Evolutionary conservation across 768 basidiomycete species (phyloP), one percentile per base, ranked within the genome.

Genomic region (Amanita subjunquillea): DNA sequence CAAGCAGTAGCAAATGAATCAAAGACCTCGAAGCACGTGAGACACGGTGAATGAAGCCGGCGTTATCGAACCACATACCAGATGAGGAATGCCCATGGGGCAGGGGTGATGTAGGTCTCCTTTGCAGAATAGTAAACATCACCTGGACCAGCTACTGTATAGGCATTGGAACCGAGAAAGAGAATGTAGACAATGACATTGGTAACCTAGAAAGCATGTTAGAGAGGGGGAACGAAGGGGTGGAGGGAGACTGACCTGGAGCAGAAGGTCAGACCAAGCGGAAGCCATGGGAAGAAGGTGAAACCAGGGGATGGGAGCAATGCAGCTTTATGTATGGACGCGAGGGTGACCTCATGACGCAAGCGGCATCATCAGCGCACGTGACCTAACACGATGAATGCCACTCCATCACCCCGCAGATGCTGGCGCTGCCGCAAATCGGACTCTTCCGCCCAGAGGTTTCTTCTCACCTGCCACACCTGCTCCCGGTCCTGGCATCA

Each of bases 61-160:
- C 15, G 27, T 32, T 13, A 20, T 20, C 25, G 30, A 12, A 32
- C 2, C 63, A 73, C 47, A 39, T 51, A 87, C 91, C 92, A 95
- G 63, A 93, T 86, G 71, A 86, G 78, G 73, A 92, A 95, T 1
- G 89, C 86, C 82, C 88, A 96, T 25, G 85, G 82, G 23, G 91
- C 89, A n/a, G 95, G 95, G 1, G 93, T 96, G 54, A 98, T 72
- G 67, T 93, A 97, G 0, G 94, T 96, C 59, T 87, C 83, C 65
- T 91, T 91, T 42, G 80, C 82, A 57, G 72, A 67, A 63, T 75
- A 80, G 69, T 91, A 90, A 48, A 82, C 75, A 56, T 78, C 82
- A 39, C 78, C 75, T 0, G 89, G 89, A 2, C 80, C 77, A 5
- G 90, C 83, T 55, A 92, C 77, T 49, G 84, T 85, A 75, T 91